Percentiles rank a stretch among this genome's conserved stretches.
These are phyloP conservation scores for Aspergillus diversus DNA, from an alignment of 495 filamentous ascomycete species.

Conservation along the genomic window DNA sequence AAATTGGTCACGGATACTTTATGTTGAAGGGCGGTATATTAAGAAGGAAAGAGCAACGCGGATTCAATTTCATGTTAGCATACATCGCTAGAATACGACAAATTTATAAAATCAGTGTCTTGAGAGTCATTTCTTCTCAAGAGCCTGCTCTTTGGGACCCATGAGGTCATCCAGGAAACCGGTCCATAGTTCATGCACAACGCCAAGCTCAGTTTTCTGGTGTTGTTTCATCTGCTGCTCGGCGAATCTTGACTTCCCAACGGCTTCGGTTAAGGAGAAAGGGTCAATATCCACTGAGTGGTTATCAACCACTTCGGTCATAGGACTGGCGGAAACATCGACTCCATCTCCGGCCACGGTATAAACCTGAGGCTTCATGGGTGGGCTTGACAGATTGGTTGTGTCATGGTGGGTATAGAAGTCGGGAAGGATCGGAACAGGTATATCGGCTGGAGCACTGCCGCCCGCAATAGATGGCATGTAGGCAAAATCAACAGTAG, in stretches of 20 bases:
- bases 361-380: constrained; percentile 61
- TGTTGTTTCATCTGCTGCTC: constrained; percentile 38
- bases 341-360: constrained; percentile 56
- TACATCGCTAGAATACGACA: constrained; percentile 23
- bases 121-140: constrained; percentile 26
- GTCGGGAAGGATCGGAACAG: constrained; percentile 59
- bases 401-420: constrained; percentile 36
- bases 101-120: constrained; percentile 3
- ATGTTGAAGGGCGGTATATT: not conserved
- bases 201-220: constrained; percentile 37
- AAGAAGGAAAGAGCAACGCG: constrained; percentile 4
- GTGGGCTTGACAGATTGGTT: constrained; percentile 32
- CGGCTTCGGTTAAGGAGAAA: constrained; percentile 58
- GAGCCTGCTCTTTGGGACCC: constrained; percentile 42
- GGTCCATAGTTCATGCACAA: constrained; percentile 54
- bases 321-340: constrained; percentile 56
- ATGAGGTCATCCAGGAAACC: constrained; percentile 64
- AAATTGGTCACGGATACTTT: not conserved
- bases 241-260: constrained; percentile 46
- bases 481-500: constrained; percentile 67
- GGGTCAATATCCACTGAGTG: constrained; percentile 59
- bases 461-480: constrained; percentile 56
- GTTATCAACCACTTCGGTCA: constrained; percentile 65
- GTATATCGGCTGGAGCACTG: constrained; percentile 38
- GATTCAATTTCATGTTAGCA: constrained; percentile 14